Conservation (phyloP, 495 filamentous ascomycete genomes). For the Rostrohypoxylon terebratum region DNA sequence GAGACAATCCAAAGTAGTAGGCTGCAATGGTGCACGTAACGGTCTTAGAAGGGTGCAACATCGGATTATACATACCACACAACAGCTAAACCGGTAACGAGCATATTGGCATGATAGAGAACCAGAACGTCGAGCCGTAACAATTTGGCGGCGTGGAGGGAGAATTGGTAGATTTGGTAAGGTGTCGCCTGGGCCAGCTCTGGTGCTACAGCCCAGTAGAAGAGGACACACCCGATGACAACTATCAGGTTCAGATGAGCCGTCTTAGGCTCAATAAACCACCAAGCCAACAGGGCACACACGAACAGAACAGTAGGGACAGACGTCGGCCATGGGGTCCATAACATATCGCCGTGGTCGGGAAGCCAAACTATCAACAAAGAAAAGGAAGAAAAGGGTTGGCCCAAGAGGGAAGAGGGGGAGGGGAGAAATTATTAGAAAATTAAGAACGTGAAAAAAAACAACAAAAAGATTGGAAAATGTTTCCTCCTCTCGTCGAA, state of each 20-base stretch:
- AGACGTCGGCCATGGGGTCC: slow-evolving; percentile 62
- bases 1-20: not conserved
- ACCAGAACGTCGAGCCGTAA: slow-evolving; percentile 55
- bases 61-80: slow-evolving; percentile 52
- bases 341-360: slow-evolving; percentile 63
- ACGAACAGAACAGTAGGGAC: slow-evolving; percentile 63
- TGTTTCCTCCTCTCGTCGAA: slow-evolving; percentile 42
- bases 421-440: slow-evolving; percentile 32
- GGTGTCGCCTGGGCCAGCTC: slow-evolving; percentile 56
- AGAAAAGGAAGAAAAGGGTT: slow-evolving; percentile 32
- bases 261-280: slow-evolving; percentile 62
- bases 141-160: slow-evolving; percentile 48
- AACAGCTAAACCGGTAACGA: slow-evolving; percentile 58
- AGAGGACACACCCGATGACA: slow-evolving; percentile 59
- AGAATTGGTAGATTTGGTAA: slow-evolving; percentile 52
- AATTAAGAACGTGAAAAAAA: slow-evolving; percentile 29
- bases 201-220: slow-evolving; percentile 60
- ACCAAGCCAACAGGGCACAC: slow-evolving; percentile 62
- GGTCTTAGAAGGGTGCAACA: not conserved
- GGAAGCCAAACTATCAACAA: slow-evolving; percentile 43
- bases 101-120: slow-evolving; percentile 58
- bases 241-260: slow-evolving; percentile 59
- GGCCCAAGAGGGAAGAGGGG: slow-evolving; percentile 42
- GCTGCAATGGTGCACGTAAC: not conserved
- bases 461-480: slow-evolving; percentile 38